phyloP scores from a whole-genome alignment of 108 stramenopile species.

The Fragilariopsis cylindrus region DNA sequence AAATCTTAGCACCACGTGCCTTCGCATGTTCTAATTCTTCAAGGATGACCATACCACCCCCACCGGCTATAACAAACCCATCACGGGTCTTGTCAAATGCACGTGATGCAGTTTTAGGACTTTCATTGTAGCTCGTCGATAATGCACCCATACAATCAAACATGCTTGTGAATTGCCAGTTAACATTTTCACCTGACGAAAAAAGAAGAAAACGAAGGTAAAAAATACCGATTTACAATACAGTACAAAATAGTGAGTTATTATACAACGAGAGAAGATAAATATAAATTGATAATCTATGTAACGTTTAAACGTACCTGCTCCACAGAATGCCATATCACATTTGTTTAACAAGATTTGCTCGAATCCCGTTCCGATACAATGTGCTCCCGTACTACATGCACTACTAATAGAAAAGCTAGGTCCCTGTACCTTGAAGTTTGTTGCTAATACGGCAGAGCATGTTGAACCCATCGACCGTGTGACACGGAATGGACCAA shows the following conservation, averaged over 20 bases:
- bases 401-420: conserved; percentile 85
- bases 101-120: conserved; percentile 82
- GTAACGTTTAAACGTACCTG: conserved; percentile 49
- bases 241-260: neutral
- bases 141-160: conserved; percentile 97
- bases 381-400: conserved; percentile 92
- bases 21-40: conserved; percentile 98
- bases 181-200: conserved; percentile 75
- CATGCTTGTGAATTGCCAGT: conserved; percentile 93
- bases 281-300: neutral
- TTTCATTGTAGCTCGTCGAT: conserved; percentile 88
- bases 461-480: conserved; percentile 92
- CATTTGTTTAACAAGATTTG: conserved; percentile 88
- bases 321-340: conserved; percentile 91
- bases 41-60: conserved; percentile 94
- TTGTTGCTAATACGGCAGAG: conserved; percentile 84
- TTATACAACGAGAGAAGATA: neutral
- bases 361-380: conserved; percentile 92
- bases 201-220: neutral
- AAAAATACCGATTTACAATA: neutral
- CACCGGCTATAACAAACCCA: conserved; percentile 99
- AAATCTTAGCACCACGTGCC: conserved; percentile 94
- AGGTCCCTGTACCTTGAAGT: conserved; percentile 91
- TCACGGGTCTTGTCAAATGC: conserved; percentile 97
- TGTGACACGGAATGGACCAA: conserved; percentile 93